Evolutionary conservation across 2,329 filamentous ascomycete genomes (phyloP).

Genomic region (Monilinia fructigena): DNA sequence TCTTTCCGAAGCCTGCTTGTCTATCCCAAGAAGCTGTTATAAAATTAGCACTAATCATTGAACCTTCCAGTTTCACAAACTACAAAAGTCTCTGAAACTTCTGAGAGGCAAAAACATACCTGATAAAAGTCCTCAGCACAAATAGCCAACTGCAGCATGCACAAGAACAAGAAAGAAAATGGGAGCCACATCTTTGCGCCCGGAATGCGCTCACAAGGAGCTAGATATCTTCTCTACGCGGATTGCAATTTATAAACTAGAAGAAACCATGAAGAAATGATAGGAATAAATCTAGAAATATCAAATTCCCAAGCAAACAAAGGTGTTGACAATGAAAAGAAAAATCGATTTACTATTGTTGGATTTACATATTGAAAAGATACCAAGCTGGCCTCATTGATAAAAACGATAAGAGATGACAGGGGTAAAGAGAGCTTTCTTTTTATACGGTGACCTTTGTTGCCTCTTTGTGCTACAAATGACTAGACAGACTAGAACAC

Average conservation of each 20-base stretch:
- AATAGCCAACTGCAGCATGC: constrained; percentile 53
- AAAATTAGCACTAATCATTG: constrained; percentile 25
- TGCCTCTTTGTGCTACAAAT: too few species aligned
- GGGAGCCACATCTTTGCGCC: constrained; percentile 50
- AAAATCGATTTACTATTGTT: not conserved
- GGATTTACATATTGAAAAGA: constrained; percentile 18
- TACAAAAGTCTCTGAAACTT: not conserved
- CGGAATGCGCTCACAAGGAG: constrained; percentile 28
- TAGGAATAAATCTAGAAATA: constrained; percentile 2
- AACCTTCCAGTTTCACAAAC: not conserved
- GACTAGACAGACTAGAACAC: too few species aligned
- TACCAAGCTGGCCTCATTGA: constrained; percentile 26
- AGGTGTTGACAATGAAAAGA: constrained; percentile 13
- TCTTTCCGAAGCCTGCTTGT: constrained; percentile 75
- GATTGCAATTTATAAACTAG: constrained; percentile 6
- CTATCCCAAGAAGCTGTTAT: constrained; percentile 71
- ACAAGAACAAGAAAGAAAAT: constrained; percentile 54
- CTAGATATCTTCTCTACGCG: constrained; percentile 17
- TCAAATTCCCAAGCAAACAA: constrained; percentile 10
- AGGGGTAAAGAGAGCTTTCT: not conserved
- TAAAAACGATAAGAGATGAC: constrained; percentile 18
- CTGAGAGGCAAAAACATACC: constrained; percentile 45
- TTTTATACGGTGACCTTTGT: constrained; percentile 1
- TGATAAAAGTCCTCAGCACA: constrained; percentile 78
- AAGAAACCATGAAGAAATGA: constrained; percentile 14